Evolutionary conservation across 2,329 filamentous ascomycete genomes (phyloP).

Genomic region (Raffaelea albimanens): DNA sequence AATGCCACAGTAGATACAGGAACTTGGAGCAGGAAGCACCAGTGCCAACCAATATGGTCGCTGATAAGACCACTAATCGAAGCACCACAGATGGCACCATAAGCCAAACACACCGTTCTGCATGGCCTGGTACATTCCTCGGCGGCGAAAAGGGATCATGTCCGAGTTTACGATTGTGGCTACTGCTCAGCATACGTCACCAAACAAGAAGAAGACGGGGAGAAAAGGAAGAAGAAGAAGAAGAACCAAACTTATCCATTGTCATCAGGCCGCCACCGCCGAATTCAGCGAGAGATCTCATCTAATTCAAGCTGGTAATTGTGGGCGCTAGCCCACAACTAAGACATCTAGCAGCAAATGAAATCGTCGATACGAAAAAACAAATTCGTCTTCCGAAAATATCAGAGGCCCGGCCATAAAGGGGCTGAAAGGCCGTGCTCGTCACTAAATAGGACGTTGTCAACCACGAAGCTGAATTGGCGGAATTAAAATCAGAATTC

Average conservation of each 20-base stretch:
- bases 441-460: constrained; percentile 61
- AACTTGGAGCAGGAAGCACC: constrained; percentile 55
- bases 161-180: constrained; percentile 63
- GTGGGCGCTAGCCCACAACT: constrained; percentile 49
- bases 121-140: constrained; percentile 64
- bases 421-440: constrained; percentile 63
- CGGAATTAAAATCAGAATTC: constrained; percentile 33
- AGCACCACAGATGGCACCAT: constrained; percentile 59
- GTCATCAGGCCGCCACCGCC: constrained; percentile 66
- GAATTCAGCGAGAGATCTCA: constrained; percentile 41
- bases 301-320: constrained; percentile 34
- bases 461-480: constrained; percentile 45
- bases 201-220: too few species aligned
- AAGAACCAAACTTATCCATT: too few species aligned
- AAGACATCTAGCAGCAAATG: constrained; percentile 26
- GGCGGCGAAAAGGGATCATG: constrained; percentile 57
- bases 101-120: constrained; percentile 63
- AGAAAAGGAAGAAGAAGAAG: too few species aligned
- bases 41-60: constrained; percentile 58
- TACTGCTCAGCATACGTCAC: too few species aligned
- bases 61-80: constrained; percentile 60
- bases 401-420: constrained; percentile 37
- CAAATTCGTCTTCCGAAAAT: constrained; percentile 60
- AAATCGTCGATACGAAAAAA: constrained; percentile 48
- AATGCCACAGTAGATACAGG: constrained; percentile 43